Percentiles rank a stretch among this genome's conserved stretches.
These are phyloP conservation scores for Trypanosoma vivax DNA, from an alignment of 208 protist genomes.

Conservation along the genomic window DNA sequence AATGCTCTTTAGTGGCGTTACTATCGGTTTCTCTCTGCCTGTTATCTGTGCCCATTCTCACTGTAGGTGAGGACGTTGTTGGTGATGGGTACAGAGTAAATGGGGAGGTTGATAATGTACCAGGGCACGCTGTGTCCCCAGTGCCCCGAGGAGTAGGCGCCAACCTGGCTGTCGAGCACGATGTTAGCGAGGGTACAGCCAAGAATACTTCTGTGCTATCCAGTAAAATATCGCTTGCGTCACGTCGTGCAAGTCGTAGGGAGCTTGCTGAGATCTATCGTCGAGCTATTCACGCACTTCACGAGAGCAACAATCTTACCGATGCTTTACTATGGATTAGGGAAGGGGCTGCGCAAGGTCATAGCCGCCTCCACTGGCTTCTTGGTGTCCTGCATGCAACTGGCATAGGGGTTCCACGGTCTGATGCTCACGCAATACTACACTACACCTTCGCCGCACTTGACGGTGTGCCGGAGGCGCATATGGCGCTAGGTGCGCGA, in stretches of 20 bases:
- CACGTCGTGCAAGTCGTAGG: conserved; percentile 13
- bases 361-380: conserved; percentile 70
- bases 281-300: conserved; percentile 49
- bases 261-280: conserved; percentile 60
- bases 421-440: conserved; percentile 50
- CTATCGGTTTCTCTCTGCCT: too few relatives aligned
- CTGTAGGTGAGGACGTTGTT: too few relatives aligned
- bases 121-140: too few relatives aligned
- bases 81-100: too few relatives aligned
- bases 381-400: conserved; percentile 72
- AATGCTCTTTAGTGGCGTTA: too few relatives aligned
- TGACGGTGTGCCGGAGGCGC: conserved; percentile 56
- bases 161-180: background rate
- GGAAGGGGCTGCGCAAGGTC: conserved; percentile 43
- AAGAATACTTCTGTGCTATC: background rate
- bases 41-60: too few relatives aligned
- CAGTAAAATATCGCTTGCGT: background rate
- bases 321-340: conserved; percentile 35
- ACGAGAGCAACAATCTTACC: conserved; percentile 49
- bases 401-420: conserved; percentile 63
- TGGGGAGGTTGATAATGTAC: too few relatives aligned
- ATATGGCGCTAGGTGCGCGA: conserved; percentile 75
- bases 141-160: too few relatives aligned
- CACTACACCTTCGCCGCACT: conserved; percentile 80
- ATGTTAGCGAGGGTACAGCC: background rate